These are phyloP conservation scores for Lanmaoa rubissima DNA, from an alignment of 768 basidiomycete genomes.

Conservation along the genomic window DNA sequence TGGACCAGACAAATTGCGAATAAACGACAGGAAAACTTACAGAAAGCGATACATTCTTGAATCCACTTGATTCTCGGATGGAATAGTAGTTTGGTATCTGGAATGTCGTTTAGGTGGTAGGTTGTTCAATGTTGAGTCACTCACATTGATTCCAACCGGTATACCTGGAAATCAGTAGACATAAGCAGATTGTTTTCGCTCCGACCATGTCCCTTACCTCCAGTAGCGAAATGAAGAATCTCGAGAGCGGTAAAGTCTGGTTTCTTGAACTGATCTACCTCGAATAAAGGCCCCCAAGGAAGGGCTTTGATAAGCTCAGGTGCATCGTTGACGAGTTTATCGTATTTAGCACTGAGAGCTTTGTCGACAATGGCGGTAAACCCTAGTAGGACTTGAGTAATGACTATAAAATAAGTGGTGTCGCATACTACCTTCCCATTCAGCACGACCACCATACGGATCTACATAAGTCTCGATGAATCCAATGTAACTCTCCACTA, in stretches of 20 bases:
- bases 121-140: slow-evolving; percentile 13
- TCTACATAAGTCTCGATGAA: slow-evolving; percentile 88
- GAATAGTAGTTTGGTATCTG: slow-evolving; percentile 87
- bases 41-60: slow-evolving; percentile 86
- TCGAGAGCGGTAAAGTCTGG: slow-evolving; percentile 89
- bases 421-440: slow-evolving; percentile 71
- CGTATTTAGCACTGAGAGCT: slow-evolving; percentile 77
- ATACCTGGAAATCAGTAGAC: slow-evolving; percentile 48
- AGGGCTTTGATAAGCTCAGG: slow-evolving; percentile 76
- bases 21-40: slow-evolving; percentile 39
- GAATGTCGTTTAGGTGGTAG: background rate
- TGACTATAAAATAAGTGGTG: background rate
- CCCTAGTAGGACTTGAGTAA: slow-evolving; percentile 41
- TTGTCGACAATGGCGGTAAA: slow-evolving; percentile 91
- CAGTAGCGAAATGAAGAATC: slow-evolving; percentile 79
- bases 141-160: slow-evolving; percentile 81
- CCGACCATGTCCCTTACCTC: slow-evolving; percentile 45
- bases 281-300: slow-evolving; percentile 74
- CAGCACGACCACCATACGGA: slow-evolving; percentile 87
- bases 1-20: background rate
- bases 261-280: slow-evolving; percentile 74
- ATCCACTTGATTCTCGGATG: slow-evolving; percentile 75
- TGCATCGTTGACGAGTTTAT: slow-evolving; percentile 70
- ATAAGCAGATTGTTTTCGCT: background rate
- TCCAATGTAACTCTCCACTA: slow-evolving; percentile 87